Conservation (phyloP, 306 rosid genomes). For the Mimosa pudica region DNA sequence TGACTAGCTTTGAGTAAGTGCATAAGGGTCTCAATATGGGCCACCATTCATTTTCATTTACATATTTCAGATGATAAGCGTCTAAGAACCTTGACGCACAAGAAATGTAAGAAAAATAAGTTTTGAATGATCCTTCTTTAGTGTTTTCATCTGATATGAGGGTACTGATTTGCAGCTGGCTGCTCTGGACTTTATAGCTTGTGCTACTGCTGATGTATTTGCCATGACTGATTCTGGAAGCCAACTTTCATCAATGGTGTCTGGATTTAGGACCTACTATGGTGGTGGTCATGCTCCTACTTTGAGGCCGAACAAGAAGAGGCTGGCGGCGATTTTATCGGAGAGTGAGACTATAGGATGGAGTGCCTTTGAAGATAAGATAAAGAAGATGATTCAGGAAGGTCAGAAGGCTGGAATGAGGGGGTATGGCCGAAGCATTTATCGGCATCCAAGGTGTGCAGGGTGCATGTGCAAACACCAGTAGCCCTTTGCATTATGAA, state of each 20-base stretch:
- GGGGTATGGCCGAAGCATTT: constrained; percentile 78
- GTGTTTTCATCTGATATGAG: constrained; percentile 2
- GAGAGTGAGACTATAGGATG: constrained; percentile 71
- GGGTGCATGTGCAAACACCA: constrained; percentile 84
- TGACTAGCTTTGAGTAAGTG: background rate
- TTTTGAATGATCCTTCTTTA: background rate
- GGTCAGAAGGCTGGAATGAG: constrained; percentile 64
- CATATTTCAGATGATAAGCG: too few species aligned
- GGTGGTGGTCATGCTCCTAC: constrained; percentile 72
- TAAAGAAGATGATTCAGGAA: constrained; percentile 89
- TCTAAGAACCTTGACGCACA: too few species aligned
- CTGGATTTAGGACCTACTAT: constrained; percentile 86
- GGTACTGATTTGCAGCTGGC: constrained; percentile 64
- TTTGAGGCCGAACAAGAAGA: constrained; percentile 85
- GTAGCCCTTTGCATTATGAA: constrained; percentile 25
- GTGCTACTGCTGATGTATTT: constrained; percentile 90
- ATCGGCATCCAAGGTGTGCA: constrained; percentile 72
- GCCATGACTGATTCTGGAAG: constrained; percentile 98
- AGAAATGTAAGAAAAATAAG: too few species aligned
- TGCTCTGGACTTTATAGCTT: constrained; percentile 90
- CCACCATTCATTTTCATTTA: too few species aligned
- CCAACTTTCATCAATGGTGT: constrained; percentile 93
- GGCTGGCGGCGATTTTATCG: constrained; percentile 72
- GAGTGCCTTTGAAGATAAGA: constrained; percentile 66
- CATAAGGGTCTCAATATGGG: too few species aligned